Conservation (phyloP, 2,329 filamentous ascomycete species). For the Xylaria sp. region DNA sequence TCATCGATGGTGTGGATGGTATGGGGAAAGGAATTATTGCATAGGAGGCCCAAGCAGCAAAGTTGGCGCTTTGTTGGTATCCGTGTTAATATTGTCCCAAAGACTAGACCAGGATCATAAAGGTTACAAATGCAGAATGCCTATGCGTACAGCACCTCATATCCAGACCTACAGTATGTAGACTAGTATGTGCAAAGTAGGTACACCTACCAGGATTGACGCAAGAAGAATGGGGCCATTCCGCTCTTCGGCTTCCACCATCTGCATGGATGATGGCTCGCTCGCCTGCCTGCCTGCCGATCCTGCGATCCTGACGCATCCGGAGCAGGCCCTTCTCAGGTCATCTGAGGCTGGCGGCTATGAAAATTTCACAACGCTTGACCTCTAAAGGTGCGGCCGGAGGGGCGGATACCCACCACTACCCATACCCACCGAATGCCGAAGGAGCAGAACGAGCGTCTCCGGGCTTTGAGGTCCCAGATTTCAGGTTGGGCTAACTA, state of each 20-base stretch:
- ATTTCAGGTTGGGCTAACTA: slow-evolving; percentile 19
- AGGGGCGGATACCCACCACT: slow-evolving; percentile 23
- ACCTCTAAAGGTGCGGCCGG: slow-evolving; percentile 41
- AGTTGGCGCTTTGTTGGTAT: slow-evolving; percentile 17
- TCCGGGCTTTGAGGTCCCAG: slow-evolving; percentile 13
- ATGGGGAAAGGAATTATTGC: slow-evolving; percentile 11
- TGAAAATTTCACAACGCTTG: slow-evolving; percentile 36
- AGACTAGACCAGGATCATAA: slow-evolving; percentile 21
- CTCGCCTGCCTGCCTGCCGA: slow-evolving; percentile 6
- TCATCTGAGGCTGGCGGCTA: slow-evolving; percentile 4
- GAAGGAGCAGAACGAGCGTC: slow-evolving; percentile 20
- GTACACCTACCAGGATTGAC: slow-evolving; percentile 36
- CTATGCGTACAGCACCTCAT: slow-evolving; percentile 8
- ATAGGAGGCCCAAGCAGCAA: slow-evolving; percentile 10
- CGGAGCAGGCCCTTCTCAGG: not conserved
- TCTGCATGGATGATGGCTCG: slow-evolving; percentile 13
- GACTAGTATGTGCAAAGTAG: not conserved
- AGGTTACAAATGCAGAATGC: slow-evolving; percentile 17
- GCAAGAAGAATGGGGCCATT: slow-evolving; percentile 42
- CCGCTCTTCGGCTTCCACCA: slow-evolving; percentile 39
- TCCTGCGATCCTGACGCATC: slow-evolving; percentile 6
- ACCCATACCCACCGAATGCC: slow-evolving; percentile 10
- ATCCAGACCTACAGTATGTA: not conserved
- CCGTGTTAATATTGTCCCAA: slow-evolving; percentile 3
- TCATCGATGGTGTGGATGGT: slow-evolving; percentile 34